Base-by-base conservation (phyloP, 345 rosid genomes). In the Angophora floribunda region DNA sequence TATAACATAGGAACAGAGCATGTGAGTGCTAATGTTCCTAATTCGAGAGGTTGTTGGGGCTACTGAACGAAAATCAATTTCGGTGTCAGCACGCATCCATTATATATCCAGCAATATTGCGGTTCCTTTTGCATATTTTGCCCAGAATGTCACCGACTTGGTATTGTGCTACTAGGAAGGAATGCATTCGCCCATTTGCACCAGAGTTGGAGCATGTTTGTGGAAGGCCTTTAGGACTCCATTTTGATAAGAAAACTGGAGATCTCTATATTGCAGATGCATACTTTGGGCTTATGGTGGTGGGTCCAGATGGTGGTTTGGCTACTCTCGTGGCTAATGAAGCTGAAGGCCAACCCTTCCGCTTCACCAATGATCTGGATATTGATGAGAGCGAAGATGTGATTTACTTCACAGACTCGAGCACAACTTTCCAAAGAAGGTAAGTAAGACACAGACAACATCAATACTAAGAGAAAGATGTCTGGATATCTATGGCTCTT, bases 241-340 rank as follows among this genome's bases (percentile, higher is more conserved):
- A 94, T 86, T 96, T 96, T 51, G 92, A 95, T 89, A 91, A 91
- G 87, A 92, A 87, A 92, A 94, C 93, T 6, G 96, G 99, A 86
- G 96, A 95, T 86, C 95, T 96, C 13, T 96, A 96, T 87, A 95
- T 95, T 15, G 97, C 97, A 1, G 99, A 96, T 91, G 98, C 98
- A 1, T 96, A 95, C 90, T 93, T 93, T 44, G 98, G 99, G 67
- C 89, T 96, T 53, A 90, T 89, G 52, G 91, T 93, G 5, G 97
- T 94, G 51, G 98, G 98, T 52, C 94, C 97, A 49, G 75, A 85
- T 16, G 98, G 96, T 85, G 98, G 99, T 32, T 88, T 93, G 88
- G 97, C 99, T 17, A 89, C 41, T 65, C 93, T 88, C 6, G 59
- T 96, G 85, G 94, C 91, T 78, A 90, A 93, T 28, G 94, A 94